Evolutionary conservation across 192 early-diverging fungal genomes (phyloP).

Genomic region (Gonapodya prolifera): DNA sequence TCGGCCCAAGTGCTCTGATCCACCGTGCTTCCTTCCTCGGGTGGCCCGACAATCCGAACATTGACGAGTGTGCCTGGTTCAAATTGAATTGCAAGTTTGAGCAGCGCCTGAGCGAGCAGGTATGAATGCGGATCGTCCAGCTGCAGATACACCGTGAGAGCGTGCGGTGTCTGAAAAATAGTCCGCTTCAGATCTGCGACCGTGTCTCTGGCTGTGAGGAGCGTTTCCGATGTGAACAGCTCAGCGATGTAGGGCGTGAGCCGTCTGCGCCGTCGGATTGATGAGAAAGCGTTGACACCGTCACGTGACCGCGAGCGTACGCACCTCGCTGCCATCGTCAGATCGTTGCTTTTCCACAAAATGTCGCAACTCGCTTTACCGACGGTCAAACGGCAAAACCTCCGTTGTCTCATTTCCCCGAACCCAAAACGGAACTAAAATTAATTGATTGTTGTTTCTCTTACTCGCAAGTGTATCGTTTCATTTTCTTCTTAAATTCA

Average conservation of each 20-base stretch:
- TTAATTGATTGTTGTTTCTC: too few relatives aligned
- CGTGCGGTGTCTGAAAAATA: not conserved
- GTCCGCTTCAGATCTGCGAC: not conserved
- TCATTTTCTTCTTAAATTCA: too few relatives aligned
- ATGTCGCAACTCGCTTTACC: too few relatives aligned
- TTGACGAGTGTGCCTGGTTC: not conserved
- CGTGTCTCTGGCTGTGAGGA: not conserved
- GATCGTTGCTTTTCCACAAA: too few relatives aligned
- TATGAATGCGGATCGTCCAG: not conserved
- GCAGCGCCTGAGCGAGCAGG: not conserved
- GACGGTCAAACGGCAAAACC: too few relatives aligned
- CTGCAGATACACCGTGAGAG: not conserved
- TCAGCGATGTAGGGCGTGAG: not conserved
- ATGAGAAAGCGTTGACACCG: too few relatives aligned
- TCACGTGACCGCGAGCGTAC: too few relatives aligned
- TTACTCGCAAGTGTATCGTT: too few relatives aligned
- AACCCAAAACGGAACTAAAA: too few relatives aligned
- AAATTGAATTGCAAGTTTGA: not conserved
- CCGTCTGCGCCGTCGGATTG: not conserved
- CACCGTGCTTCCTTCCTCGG: not conserved
- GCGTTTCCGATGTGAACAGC: not conserved
- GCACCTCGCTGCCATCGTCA: too few relatives aligned
- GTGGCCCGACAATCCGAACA: not conserved
- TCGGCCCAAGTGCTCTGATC: not conserved
- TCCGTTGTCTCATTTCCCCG: too few relatives aligned